Base-by-base conservation (phyloP, 441 rosid species). In the Adansonia rubrostipa region DNA sequence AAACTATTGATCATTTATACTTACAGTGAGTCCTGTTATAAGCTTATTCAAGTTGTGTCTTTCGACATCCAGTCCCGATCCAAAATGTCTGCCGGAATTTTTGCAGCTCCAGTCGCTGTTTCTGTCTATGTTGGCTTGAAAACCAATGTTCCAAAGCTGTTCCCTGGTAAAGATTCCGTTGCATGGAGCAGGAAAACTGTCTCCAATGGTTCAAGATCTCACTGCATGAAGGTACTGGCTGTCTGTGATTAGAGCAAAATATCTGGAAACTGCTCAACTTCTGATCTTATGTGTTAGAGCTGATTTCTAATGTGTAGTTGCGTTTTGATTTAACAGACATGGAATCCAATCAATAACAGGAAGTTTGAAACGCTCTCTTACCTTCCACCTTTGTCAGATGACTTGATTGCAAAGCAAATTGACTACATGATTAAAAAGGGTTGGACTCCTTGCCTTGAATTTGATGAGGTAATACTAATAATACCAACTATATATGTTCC, bases 391-490 rank as follows among this genome's bases (percentile, higher is more conserved):
- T 87, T 90, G 3, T 81, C 97, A 0, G 86, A 89, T 48, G 93
- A 89, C 2, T 87, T 92, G 0, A 70, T 89, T 54, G 88, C 89
- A 0, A 92, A 80, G 83, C 87, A 90, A 87, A 78, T 90, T 45
- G 89, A 89, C 20, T 92, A 87, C 89, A 90, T 88, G 91, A 79
- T 90, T 15, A 82, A 73, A 70, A 90, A 87, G 56, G 92, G 89
- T 1, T 92, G 93, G 97, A 83, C 86, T 71, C 94, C 93, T 75
- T 88, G 89, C 83, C 88, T 90, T 53, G 94, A 90, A 82, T 92
- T 92, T 57, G 92, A 90, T 74, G 86, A 86, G 94, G 97, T 92
- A 77, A 77, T 50, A 24, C 28, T 24, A 24, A 24, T 24, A 24
- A 24, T 24, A 15, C n/a, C 6, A 36, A 19, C 56, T 0, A 48